Conservation (phyloP, 176 grass and related monocot genomes). For the Luzula sylvatica region DNA sequence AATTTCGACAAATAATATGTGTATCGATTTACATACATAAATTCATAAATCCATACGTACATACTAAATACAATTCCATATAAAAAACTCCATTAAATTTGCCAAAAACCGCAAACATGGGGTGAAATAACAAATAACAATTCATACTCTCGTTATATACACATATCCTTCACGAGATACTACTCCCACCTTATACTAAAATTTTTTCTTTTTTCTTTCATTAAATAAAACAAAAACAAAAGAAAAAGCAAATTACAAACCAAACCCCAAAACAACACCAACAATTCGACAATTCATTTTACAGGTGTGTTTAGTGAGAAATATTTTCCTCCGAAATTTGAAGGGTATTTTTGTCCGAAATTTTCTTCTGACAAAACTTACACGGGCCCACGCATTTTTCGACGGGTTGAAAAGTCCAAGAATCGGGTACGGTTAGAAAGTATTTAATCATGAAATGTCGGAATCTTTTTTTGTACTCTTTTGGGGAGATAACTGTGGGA, state of each 20-base stretch:
- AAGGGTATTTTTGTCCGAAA: slow-evolving; percentile 17
- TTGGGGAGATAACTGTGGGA: slow-evolving; percentile 76
- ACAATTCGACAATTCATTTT: slow-evolving; percentile 23
- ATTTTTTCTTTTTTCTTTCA: slow-evolving; percentile 17
- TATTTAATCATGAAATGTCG: slow-evolving; percentile 77
- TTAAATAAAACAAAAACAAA: slow-evolving; percentile 20
- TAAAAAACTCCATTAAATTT: slow-evolving; percentile 23
- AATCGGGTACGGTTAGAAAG: slow-evolving; percentile 69
- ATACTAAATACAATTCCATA: slow-evolving; percentile 21
- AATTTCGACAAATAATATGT: slow-evolving; percentile 27
- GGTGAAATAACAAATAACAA: slow-evolving; percentile 17
- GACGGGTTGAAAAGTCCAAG: slow-evolving; percentile 45
- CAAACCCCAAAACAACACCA: background rate
- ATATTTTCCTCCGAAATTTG: slow-evolving; percentile 32
- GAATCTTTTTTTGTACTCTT: slow-evolving; percentile 82
- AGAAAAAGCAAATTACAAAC: slow-evolving; percentile 8
- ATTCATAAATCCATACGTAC: slow-evolving; percentile 36
- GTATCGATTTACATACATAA: slow-evolving; percentile 24
- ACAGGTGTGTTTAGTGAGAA: slow-evolving; percentile 4
- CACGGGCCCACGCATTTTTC: slow-evolving; percentile 11
- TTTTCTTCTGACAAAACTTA: slow-evolving; percentile 46
- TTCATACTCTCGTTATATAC: slow-evolving; percentile 50
- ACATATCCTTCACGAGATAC: slow-evolving; percentile 2
- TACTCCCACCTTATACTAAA: background rate
- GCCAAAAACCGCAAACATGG: slow-evolving; percentile 83